Evolutionary conservation across 2,329 filamentous ascomycete genomes (phyloP), one percentile per base, ranked within the genome.

Genomic region (Phyllosticta citrichinensis): DNA sequence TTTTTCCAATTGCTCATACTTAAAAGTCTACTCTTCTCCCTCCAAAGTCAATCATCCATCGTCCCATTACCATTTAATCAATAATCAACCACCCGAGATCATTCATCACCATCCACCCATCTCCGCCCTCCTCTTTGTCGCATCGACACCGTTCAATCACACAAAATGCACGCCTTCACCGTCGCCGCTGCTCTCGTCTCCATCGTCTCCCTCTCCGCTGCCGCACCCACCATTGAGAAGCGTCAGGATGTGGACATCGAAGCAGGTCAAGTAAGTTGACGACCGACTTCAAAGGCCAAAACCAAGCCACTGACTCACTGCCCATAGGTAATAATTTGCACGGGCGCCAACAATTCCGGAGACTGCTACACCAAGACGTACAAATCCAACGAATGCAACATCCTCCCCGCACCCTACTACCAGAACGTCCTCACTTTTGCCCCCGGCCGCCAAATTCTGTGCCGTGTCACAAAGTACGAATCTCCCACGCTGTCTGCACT

Each of bases 201-300:
- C 25, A 24, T 61, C 19, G 11, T 61, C 47, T 54, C 59, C 30
- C n/a, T 57, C 47, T 40, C 27, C 55, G 20, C 55, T 12, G 59
- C 59, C 12, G 59, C 59, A 14, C 59, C 59, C 17, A 47, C 53
- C 54, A 53, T 61, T 47, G 50, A 53, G 20, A 61, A 61, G 59
- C 59, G 59, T 33, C 35, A 60, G n/a, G 58, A 55, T 33, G 33
- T 56, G 12, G 53, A 51, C 9, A 47, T 25, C 55, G 9, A 5
- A 3, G 20, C 52, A 12, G 52, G 52, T 19, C 10, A 9, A 14
- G 52, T 53, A 53, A 10, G 52, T 53, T 24, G 47, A 47, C 17
- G 6, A n/a, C 40, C 14, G 40, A n/a, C 17, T 8, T n/a, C 17
- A 47, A 47, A n/a, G 17, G 12, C 40, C 40, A 47, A 20, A 20